Conservation (phyloP, 305 asterid species). For the Fraxinus angustifolia region DNA sequence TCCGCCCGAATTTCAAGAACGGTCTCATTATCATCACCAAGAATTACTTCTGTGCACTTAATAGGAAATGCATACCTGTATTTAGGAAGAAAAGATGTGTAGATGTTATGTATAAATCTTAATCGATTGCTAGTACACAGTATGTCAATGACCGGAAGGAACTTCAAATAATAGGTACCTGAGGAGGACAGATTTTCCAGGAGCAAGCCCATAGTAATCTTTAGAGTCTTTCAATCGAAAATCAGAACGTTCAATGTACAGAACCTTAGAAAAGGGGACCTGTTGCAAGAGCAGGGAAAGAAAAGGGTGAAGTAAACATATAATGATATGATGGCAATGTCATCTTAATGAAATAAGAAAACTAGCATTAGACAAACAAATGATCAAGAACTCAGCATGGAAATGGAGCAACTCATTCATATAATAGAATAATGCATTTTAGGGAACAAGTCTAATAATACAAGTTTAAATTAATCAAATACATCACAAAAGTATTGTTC, state of each 20-base stretch:
- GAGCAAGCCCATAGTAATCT: conserved; percentile 96
- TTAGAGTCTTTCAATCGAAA: conserved; percentile 85
- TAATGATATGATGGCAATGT: neutral
- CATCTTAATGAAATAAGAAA: neutral
- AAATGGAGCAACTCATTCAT: neutral
- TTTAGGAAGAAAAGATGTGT: neutral
- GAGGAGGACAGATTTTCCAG: conserved; percentile 82
- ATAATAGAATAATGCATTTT: neutral
- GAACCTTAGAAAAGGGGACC: conserved; percentile 89
- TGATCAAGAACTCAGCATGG: neutral
- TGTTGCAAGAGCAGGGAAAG: conserved; percentile 28
- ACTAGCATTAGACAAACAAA: neutral
- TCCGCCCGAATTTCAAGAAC: conserved; percentile 71
- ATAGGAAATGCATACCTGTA: conserved; percentile 90
- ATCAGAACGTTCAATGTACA: conserved; percentile 77
- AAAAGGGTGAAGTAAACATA: conserved; percentile 7
- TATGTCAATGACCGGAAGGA: neutral
- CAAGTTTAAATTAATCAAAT: neutral
- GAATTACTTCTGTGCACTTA: conserved; percentile 75
- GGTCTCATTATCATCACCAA: conserved; percentile 59
- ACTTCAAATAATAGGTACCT: conserved; percentile 40
- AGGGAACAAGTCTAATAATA: neutral
- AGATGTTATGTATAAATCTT: conserved; percentile 11
- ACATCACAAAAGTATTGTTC: neutral
- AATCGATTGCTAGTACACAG: neutral